Evolutionary conservation across 2,329 filamentous ascomycete species (phyloP), one percentile per base, ranked within the genome.

Genomic region (Neonectria faginata): DNA sequence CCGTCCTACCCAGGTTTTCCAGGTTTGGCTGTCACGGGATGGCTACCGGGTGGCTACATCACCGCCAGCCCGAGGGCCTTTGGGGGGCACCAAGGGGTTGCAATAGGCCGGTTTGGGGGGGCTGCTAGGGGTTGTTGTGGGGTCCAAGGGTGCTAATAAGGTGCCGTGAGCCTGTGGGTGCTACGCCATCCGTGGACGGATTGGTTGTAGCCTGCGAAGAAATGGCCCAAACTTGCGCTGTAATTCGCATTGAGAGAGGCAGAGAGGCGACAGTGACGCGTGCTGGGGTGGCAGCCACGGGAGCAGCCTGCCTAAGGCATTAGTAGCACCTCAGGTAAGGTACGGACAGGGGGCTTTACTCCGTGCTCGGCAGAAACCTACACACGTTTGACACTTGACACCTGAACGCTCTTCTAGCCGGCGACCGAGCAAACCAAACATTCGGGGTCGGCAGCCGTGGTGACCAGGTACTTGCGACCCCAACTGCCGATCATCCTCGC

Each of bases 1-100:
- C 29, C 33, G 61, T 56, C 51, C 51, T 59, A 41, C 29, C 29
- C 9, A 29, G 55, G 42, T 54, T 48, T 42, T 42, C 39, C n/a
- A 42, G 39, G 39, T 42, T 48, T 64, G 61, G 61, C 59, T 54
- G 61, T 64, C 61, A 64, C 61, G 61, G 61, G 61, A 55, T 25
- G 61, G 51, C 56, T 33, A 54, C 55, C 55, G 55, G 60, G 60
- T 55, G 60, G 60, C 55, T 63, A 51, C 50, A 59, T 56, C 44
- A 25, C 61, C 44, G 44, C 61, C 54, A 64, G 48, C 61, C 54
- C 59, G 33, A 20, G 47, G 25, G 45, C 6, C 12, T 14, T 48
- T 25, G 25, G 25, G 45, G 12, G 25, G 47, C 16, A 27, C 39
- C 22, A 53, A 20, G 47, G 45, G 44, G 54, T 20, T 27, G 27